Base-by-base conservation (phyloP, 1,284 basidiomycete genomes). In the Thecaphora frezii region DNA sequence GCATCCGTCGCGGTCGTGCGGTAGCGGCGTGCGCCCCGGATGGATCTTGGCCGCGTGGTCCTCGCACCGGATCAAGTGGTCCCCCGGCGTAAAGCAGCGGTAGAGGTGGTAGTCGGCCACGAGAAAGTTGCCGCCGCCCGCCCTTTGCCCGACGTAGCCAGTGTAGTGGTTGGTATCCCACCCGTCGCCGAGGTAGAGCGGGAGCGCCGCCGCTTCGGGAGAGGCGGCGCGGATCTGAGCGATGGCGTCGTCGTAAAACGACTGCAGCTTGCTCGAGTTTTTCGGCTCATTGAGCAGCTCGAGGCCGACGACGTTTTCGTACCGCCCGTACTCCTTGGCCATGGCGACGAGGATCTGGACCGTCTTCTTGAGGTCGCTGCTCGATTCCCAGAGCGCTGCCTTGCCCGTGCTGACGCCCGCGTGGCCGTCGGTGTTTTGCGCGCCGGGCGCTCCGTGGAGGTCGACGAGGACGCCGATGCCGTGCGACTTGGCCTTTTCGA, bases 21-120 rank as follows among this genome's bases (percentile, higher is more conserved):
- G 52, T 14, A 59, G 45, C 1, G 62, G 69, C 19, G 63, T 55
- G 16, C 51, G 47, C 40, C 56, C 60, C 0, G 69, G 63, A 14
- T 72, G 56, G 8, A 73, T 42, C 44, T 56, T 56, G 19, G 51
- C 51, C 2, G 74, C 73, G 46, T 90, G 89, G 47, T 86, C 82
- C 12, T 83, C 78, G 0, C 85, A 88, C 1, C 84, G 79, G 5
- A 84, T 86, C 1, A 73, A 66, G 26, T 82, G 85, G 77, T 93
- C 91, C 5, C 82, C 80, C 12, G 67, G 69, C 21, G 88, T 89
- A 78, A 90, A 90, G 78, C 89, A 91, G 33, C 91, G 85, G 76
- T 93, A 93, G 21, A 93, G 83, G 76, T 93, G 91, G 71, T 92
- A 88, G 79, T 93, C 91, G 26, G 90, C 80, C 18, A 88, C 86